Evolutionary conservation across 2,329 filamentous ascomycete genomes (phyloP).

Genomic region (Thelonectria olida): DNA sequence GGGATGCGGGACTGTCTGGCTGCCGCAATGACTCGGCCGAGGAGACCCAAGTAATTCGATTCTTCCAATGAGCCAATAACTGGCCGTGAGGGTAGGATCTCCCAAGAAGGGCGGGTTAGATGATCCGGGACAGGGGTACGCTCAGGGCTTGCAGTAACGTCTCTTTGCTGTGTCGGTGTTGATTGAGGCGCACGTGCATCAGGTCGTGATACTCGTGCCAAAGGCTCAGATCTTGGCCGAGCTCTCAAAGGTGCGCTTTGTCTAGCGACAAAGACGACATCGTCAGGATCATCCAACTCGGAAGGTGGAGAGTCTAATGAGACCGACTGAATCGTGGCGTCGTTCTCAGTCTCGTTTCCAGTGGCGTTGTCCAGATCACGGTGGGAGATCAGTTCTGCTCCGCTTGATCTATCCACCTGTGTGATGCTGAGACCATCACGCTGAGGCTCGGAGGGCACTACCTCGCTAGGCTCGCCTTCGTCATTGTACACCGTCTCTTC

Average conservation of each 20-base stretch:
- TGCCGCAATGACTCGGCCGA: constrained; percentile 19
- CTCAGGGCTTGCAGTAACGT: not conserved
- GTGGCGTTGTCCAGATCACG: not conserved
- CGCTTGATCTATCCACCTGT: too few species aligned
- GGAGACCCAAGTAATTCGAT: constrained; percentile 13
- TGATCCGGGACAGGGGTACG: not conserved
- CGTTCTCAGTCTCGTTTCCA: not conserved
- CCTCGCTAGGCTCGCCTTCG: not conserved
- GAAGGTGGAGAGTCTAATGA: not conserved
- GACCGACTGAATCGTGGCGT: not conserved
- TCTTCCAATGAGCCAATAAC: constrained; percentile 4
- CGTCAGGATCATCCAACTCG: not conserved
- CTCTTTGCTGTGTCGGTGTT: too few species aligned
- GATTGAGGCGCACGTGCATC: too few species aligned
- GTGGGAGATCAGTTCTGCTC: too few species aligned
- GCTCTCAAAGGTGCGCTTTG: not conserved
- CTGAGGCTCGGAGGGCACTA: too few species aligned
- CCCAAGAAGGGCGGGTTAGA: not conserved
- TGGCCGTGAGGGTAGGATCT: not conserved
- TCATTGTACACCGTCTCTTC: not conserved
- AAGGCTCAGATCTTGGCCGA: not conserved
- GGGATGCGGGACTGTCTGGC: not conserved
- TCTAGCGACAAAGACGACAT: not conserved
- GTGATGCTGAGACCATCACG: not conserved
- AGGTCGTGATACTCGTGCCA: not conserved